Evolutionary conservation across 305 asterid species (phyloP).

Genomic region (Fraxinus albicans): DNA sequence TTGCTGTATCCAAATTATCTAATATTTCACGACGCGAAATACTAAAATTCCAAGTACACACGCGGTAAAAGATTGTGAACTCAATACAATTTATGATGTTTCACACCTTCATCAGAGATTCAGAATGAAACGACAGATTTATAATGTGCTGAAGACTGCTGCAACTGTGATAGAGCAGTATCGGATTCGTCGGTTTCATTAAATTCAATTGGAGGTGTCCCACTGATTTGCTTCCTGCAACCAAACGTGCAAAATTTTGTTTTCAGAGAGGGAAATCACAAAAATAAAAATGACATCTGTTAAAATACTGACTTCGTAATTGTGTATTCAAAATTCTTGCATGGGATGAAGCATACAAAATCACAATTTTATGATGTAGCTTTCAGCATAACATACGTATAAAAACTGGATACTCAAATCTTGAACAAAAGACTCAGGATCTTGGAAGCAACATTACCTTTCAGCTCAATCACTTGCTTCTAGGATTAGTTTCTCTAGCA

Average conservation of each 20-base stretch:
- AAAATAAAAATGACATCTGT: neutral
- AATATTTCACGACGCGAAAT: neutral
- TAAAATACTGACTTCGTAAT: neutral
- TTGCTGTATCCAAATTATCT: neutral
- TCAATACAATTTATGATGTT: slow-evolving; percentile 2
- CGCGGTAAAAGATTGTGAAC: slow-evolving; percentile 3
- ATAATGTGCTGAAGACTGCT: slow-evolving; percentile 38
- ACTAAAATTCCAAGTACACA: neutral
- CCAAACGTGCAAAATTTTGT: neutral
- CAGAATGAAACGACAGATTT: slow-evolving; percentile 49
- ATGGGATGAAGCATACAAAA: neutral
- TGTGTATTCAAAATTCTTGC: neutral
- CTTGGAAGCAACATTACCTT: neutral
- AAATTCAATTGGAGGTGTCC: slow-evolving; percentile 42
- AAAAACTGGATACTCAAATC: neutral
- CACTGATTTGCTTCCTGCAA: slow-evolving; percentile 54
- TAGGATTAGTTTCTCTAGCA: neutral
- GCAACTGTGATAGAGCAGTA: slow-evolving; percentile 66
- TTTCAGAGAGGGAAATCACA: neutral
- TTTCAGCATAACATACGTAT: neutral
- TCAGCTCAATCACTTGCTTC: neutral
- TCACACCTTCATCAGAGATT: slow-evolving; percentile 30
- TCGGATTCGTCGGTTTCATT: slow-evolving; percentile 65
- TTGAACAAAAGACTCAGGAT: neutral
- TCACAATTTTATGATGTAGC: neutral